These are phyloP conservation scores for Penicillium soppii DNA, from an alignment of 495 filamentous ascomycete species.

Conservation along the genomic window DNA sequence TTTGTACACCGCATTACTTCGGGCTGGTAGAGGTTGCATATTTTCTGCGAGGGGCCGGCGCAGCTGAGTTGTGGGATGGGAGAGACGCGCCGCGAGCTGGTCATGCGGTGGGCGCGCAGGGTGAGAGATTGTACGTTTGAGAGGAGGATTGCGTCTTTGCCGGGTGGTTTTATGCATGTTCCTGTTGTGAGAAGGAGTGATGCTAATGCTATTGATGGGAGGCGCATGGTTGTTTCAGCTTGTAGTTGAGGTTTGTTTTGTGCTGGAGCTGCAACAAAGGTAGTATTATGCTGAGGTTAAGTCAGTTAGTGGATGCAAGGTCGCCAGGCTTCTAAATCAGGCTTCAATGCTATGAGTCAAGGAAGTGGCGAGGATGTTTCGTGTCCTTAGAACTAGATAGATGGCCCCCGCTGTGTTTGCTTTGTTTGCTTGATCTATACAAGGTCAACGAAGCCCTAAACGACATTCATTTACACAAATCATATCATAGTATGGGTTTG, in stretches of 20 bases:
- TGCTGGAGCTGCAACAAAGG: no score
- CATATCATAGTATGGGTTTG: no score
- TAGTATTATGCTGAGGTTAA: no score
- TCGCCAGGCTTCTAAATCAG: neutral
- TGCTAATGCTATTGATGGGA: neutral
- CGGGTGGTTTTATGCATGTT: constrained; percentile 34
- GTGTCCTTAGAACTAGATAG: neutral
- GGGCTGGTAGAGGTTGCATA: constrained; percentile 62
- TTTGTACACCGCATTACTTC: constrained; percentile 89
- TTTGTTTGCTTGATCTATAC: neutral
- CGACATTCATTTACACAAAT: neutral
- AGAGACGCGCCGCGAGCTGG: constrained; percentile 71
- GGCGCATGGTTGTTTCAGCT: constrained; percentile 5
- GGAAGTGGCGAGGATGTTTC: neutral
- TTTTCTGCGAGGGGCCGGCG: constrained; percentile 60
- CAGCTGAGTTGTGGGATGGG: constrained; percentile 83
- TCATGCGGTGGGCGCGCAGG: constrained; percentile 60
- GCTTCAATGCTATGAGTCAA: neutral
- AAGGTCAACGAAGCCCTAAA: neutral
- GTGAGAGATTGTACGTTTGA: constrained; percentile 78
- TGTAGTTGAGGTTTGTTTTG: no score
- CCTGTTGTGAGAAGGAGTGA: constrained; percentile 35
- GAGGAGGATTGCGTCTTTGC: constrained; percentile 66
- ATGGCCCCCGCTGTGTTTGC: neutral
- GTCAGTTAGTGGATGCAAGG: no score